Conservation (phyloP, 176 grass and related monocot species). For the Aegilops longissima region DNA sequence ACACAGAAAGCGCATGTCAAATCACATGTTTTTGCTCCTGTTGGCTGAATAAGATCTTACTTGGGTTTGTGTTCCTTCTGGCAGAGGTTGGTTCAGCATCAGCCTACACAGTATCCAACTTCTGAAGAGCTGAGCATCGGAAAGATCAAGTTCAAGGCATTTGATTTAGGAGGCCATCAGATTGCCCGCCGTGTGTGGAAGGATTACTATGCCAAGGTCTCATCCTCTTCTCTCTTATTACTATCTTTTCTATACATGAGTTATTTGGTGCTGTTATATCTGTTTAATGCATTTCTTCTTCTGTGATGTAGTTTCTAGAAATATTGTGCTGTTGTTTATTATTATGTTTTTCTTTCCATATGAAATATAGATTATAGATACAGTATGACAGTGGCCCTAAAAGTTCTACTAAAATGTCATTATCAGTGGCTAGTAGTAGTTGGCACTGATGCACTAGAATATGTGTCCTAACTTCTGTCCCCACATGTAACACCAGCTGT, state of each 20-base stretch:
- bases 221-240: slow-evolving; percentile 4
- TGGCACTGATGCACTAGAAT: slow-evolving; percentile 19
- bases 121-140: slow-evolving; percentile 85
- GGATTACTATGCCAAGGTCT: slow-evolving; percentile 94
- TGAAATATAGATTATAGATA: neutral
- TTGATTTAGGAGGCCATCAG: slow-evolving; percentile 93
- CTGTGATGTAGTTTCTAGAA: neutral
- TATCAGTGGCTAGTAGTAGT: slow-evolving; percentile 18
- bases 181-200: slow-evolving; percentile 95
- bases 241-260: neutral
- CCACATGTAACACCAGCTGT: neutral
- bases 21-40: neutral
- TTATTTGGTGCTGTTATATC: neutral
- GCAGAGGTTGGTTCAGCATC: slow-evolving; percentile 90
- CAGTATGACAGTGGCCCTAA: neutral
- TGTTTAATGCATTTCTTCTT: neutral
- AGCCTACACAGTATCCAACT: slow-evolving; percentile 84
- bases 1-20: neutral
- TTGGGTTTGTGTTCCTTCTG: slow-evolving; percentile 30
- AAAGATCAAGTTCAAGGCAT: slow-evolving; percentile 92
- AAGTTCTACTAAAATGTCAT: slow-evolving; percentile 20
- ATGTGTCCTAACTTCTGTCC: slow-evolving; percentile 20
- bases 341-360: neutral
- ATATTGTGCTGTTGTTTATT: neutral
- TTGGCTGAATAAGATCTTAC: slow-evolving; percentile 16